phyloP scores from a whole-genome alignment of 306 rosid species.

The Sophora flavescens region DNA sequence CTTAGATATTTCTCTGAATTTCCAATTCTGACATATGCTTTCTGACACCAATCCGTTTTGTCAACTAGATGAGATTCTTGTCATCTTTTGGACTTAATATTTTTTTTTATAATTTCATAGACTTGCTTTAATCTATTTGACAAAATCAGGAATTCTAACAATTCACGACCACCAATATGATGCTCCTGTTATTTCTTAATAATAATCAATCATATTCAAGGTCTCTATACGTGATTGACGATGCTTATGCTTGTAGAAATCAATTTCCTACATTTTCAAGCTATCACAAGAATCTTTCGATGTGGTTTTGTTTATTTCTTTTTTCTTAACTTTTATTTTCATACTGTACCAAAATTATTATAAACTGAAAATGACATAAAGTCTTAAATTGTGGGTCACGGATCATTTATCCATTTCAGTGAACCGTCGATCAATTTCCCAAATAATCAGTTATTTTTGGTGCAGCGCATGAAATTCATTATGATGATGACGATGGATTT shows the following conservation, averaged over 20 bases:
- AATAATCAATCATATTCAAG: slow-evolving; percentile 57
- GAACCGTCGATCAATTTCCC: slow-evolving; percentile 46
- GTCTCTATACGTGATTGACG: slow-evolving; percentile 55
- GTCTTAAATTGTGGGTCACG: slow-evolving; percentile 54
- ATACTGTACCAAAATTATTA: slow-evolving; percentile 31
- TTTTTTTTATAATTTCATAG: no score
- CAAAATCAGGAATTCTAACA: no score
- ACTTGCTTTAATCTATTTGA: no score
- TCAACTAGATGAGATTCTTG: no score
- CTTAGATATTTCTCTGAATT: no score
- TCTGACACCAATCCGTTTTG: no score
- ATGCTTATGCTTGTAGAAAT: slow-evolving; percentile 91
- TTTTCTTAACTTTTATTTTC: neutral
- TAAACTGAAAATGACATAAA: slow-evolving; percentile 74
- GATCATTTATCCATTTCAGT: slow-evolving; percentile 51
- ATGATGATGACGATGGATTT: slow-evolving; percentile 44
- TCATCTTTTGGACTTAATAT: no score
- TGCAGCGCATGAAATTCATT: slow-evolving; percentile 50
- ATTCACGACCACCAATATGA: no score
- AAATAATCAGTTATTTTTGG: slow-evolving; percentile 40
- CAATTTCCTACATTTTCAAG: slow-evolving; percentile 87
- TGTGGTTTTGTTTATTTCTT: slow-evolving; percentile 33
- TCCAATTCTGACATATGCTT: no score
- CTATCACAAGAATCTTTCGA: slow-evolving; percentile 75
- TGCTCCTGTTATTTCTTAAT: slow-evolving; percentile 39